Evolutionary conservation across 805 yeast genomes (phyloP), one percentile per base, ranked within the genome.

Genomic region (Kodamaea laetipori): DNA sequence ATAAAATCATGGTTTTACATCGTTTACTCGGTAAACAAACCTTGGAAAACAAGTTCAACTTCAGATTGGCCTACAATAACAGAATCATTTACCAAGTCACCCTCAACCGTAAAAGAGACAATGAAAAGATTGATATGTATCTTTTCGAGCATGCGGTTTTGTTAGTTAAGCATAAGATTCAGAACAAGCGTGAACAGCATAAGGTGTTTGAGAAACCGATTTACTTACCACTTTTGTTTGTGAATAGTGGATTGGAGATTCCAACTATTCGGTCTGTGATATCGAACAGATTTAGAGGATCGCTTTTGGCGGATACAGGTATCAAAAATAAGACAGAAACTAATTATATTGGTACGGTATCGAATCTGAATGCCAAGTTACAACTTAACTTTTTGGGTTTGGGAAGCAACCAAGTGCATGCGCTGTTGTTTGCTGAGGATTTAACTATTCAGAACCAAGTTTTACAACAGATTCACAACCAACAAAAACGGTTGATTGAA

Each of bases 181-280:
- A 86, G 42, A 90, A 87, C 60, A 90, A 90, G 64, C 79, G 96
- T 56, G 97, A 92, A 57, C 95, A 87, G 49, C 85, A 86, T 56
- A 85, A 90, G 56, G 98, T 92, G 10, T 87, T 85, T 63, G 94
- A 92, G 57, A 77, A 90, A 55, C 96, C 96, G 3, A 83, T 88
- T 24, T 94, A 90, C 27, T 67, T 89, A 32, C 94, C 90, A 10
- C 69, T 89, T 42, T 66, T 89, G 47, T 86, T 80, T 60, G 78
- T 81, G 7, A 80, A 92, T 25, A 78, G 90, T 41, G 81, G 85
- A 3, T 95, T 86, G 57, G 97, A 89, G 47, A 74, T 81, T 51
- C 90, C 94, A 10, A 74, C 82, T 1, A 65, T 84, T 49, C 57
- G 68, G 40, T 60, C 75, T 2, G 63, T 78, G 2, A 60, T 74